Conservation (phyloP, 2,329 filamentous ascomycete species). For the Aurifilum marmelostoma region DNA sequence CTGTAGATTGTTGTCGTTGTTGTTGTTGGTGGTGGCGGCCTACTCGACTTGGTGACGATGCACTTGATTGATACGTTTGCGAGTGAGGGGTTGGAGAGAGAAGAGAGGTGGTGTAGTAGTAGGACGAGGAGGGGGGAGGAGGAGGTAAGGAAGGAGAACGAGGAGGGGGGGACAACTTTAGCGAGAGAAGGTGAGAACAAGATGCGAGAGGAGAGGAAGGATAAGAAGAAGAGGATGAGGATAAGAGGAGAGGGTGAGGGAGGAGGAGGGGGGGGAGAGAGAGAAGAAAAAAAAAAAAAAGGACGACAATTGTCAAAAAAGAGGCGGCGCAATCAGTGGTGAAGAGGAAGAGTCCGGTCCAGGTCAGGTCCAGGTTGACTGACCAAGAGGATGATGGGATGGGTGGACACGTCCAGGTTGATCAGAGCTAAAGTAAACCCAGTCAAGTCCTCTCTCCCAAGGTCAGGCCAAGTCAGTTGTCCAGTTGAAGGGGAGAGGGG, state of each 20-base stretch:
- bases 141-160: background rate
- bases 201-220: background rate
- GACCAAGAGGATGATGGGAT: slow-evolving; percentile 16
- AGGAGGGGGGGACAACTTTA: background rate
- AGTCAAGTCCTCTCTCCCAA: slow-evolving; percentile 11
- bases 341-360: slow-evolving; percentile 17
- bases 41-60: slow-evolving; percentile 10
- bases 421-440: slow-evolving; percentile 29
- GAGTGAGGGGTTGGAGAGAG: no score
- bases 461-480: background rate
- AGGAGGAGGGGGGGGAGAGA: background rate
- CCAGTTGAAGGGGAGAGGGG: no score
- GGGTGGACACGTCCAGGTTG: slow-evolving; percentile 27
- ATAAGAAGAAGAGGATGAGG: background rate
- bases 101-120: no score
- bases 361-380: slow-evolving; percentile 11
- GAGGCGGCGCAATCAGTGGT: slow-evolving; percentile 20
- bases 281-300: no score
- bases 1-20: slow-evolving; percentile 3
- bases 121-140: background rate
- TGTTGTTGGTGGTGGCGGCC: background rate
- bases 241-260: slow-evolving; percentile 3
- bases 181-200: background rate
- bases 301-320: slow-evolving; percentile 9
- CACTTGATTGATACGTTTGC: slow-evolving; percentile 14